phyloP scores from a whole-genome alignment of 345 rosid genomes.

The Heritiera littoralis region DNA sequence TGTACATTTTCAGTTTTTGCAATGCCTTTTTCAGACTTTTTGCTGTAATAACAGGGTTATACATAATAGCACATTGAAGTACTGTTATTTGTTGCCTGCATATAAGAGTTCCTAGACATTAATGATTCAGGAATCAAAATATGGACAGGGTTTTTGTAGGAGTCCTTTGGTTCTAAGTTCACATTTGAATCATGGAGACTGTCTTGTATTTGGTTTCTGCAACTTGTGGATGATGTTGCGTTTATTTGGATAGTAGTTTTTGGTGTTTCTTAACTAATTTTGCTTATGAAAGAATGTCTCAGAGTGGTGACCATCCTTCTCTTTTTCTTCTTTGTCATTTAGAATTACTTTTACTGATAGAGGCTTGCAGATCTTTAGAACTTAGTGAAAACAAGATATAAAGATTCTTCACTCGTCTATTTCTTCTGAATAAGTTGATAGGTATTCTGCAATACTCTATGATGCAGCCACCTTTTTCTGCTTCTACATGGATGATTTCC shows the following conservation, averaged over 20 bases:
- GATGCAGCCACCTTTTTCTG: background rate
- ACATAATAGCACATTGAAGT: background rate
- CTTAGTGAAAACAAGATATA: background rate
- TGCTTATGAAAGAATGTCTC: background rate
- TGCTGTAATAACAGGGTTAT: background rate
- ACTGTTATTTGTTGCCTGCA: background rate
- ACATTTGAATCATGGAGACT: background rate
- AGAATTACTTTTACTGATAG: background rate
- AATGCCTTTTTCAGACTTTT: background rate
- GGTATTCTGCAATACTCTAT: background rate
- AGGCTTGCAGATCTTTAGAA: background rate
- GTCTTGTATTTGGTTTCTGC: slow-evolving; percentile 5
- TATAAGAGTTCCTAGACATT: background rate
- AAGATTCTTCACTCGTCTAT: background rate
- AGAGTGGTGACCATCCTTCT: slow-evolving; percentile 1
- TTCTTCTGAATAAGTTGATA: background rate
- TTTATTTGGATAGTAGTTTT: background rate
- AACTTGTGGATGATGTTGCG: background rate
- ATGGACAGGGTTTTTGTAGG: background rate
- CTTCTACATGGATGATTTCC: background rate
- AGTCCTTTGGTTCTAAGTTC: background rate
- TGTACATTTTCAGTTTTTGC: background rate
- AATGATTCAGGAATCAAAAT: background rate
- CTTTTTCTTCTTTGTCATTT: background rate
- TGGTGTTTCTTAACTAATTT: background rate